Base-by-base conservation (phyloP, 164 flowering plant genomes). In the Vitis riparia region DNA sequence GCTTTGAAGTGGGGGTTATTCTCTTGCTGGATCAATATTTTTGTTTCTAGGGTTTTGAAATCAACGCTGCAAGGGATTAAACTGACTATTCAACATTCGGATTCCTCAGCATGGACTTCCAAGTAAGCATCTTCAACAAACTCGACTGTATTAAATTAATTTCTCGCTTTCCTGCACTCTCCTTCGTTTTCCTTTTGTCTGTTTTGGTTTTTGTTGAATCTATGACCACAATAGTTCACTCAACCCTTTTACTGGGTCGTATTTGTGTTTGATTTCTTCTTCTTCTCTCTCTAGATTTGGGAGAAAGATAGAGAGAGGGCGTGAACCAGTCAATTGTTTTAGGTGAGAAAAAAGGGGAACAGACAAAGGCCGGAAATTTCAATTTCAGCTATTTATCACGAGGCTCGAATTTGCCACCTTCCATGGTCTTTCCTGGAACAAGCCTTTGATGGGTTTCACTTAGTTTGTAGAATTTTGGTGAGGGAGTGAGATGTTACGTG, bases 401-500 rank as follows among this genome's bases (percentile, higher is more conserved):
- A 73, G 66, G 37, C 27, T 37, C 49, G 11, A 53, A 60, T 32
- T 74, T 59, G 55, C 50, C 61, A 5, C 23, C 16, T 72, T 60
- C 59, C 11, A 65, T 75, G 79, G 55, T 51, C 71, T 78, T 83
- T 76, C 85, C 62, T 19, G 65, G 84, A 82, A 70, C 14, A 9
- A 75, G 73, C 78, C 74, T 73, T 73, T 73, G 59, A 63, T 76
- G 83, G 81, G 78, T 71, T 19, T 71, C 59, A 9, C 23, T 71
- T 59, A 51, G 48, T 73, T 79, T 67, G 57, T 37, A 17, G 70
- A 61, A 56, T 69, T 49, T 59, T 9, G 9, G n/a, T 75, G 58
- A 16, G 48, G 29, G 64, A 49, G 48, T 55, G 51, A 76, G 73
- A 90, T 84, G 91, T 77, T 80, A 67, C 82, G 83, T 14, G 79